phyloP scores from a whole-genome alignment of 2,329 filamentous ascomycete species.

The Erysiphe neolycopersici region DNA sequence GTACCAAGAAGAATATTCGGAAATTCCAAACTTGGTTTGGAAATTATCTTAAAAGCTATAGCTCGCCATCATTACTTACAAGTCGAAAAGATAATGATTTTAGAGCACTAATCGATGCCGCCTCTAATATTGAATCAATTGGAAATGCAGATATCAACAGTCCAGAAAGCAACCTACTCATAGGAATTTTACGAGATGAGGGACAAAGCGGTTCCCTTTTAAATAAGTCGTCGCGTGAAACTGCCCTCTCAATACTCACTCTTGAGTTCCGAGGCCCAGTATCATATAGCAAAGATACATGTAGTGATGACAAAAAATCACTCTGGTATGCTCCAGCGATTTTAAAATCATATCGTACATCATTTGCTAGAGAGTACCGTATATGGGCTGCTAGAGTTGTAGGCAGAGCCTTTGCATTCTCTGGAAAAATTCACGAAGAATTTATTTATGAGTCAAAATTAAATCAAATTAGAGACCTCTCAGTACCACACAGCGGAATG shows the following conservation, averaged over 20 bases:
- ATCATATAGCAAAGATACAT: constrained; percentile 34
- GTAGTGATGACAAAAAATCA: constrained; percentile 39
- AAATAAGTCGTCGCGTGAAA: constrained; percentile 37
- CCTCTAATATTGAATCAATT: constrained; percentile 35
- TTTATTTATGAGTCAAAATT: constrained; percentile 33
- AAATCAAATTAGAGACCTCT: constrained; percentile 17
- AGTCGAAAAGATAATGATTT: constrained; percentile 25
- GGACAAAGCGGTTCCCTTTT: constrained; percentile 34
- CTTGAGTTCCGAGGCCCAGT: constrained; percentile 39
- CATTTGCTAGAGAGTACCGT: constrained; percentile 40
- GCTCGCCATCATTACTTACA: constrained; percentile 15
- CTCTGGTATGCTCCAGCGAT: constrained; percentile 35
- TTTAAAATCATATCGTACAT: constrained; percentile 46
- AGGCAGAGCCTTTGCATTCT: constrained; percentile 58
- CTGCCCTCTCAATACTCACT: constrained; percentile 49
- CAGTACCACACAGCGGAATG: constrained; percentile 10
- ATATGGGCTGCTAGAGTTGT: constrained; percentile 69
- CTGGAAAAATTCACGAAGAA: constrained; percentile 36
- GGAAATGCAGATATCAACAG: constrained; percentile 44
- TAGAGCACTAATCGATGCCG: constrained; percentile 40
- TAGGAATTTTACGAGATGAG: constrained; percentile 57
- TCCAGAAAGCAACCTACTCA: constrained; percentile 51
- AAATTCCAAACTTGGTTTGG: constrained; percentile 58
- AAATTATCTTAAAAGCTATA: constrained; percentile 36
- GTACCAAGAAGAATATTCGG: constrained; percentile 49